Evolutionary conservation across 2,329 filamentous ascomycete species (phyloP), one percentile per base, ranked within the genome.

Genomic region (Paecilomyces niveus): DNA sequence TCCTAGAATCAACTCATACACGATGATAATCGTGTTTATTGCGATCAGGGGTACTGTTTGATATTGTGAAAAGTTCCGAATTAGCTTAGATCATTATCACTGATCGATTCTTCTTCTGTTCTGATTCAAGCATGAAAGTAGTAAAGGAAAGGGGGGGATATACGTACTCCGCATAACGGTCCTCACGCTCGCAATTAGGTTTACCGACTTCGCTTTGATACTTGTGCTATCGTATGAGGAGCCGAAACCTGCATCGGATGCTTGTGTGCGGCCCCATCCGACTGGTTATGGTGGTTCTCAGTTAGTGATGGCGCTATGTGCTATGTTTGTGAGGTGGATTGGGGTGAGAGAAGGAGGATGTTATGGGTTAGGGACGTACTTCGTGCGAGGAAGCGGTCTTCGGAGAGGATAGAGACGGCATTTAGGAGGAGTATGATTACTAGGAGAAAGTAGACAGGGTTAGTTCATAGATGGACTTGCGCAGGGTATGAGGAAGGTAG

Each of bases 131-230:
- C 5, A 26, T 26, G 24, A 29, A 29, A 6, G 26, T 2, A 29
- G 7, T 29, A 29, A 29, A 29, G 5, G 21, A 15, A 52, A 52
- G 13, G 26, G 7, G 15, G 21, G 18, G 53, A 15, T 32, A 33
- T 52, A 84, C 87, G 60, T 83, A 97, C 92, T 92, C 79, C 93
- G 85, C 90, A 96, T 96, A 57, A 97, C 80, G 59, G 90, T 96
- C 74, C 93, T 83, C 66, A 97, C 88, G 69, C 90, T 94, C 35
- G 90, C 89, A 65, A 97, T 94, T 68, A 97, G 77, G 73, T 96
- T 92, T 68, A 97, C 88, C 50, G 92, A 82, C 74, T 94, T 94
- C 55, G 88, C 88, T 76, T 94, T 93, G 68, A 96, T 82, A 75
- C 90, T 92, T 63, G 86, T 83, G 65, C 90, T 89, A 66, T 89